Evolutionary conservation across 176 grass and related monocot genomes (phyloP).

Genomic region (Melocanna baccifera): DNA sequence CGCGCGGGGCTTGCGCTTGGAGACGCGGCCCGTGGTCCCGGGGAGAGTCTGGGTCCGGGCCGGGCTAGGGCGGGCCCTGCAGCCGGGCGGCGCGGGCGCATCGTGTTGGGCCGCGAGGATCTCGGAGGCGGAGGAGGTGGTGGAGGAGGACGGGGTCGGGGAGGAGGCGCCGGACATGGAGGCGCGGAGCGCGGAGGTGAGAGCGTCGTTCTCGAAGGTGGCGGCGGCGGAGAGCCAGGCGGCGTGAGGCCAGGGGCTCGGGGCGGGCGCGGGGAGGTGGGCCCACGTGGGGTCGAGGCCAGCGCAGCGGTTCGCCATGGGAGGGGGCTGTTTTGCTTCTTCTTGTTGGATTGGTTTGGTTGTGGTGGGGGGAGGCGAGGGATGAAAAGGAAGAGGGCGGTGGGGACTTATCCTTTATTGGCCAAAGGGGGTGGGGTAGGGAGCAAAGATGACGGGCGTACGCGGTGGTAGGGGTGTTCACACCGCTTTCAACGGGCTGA

Average conservation of each 20-base stretch:
- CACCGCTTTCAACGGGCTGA: no score
- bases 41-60: not conserved
- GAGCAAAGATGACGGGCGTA: not conserved
- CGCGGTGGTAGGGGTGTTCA: no score
- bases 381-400: not conserved
- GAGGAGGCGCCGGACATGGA: not conserved
- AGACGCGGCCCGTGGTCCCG: constrained; percentile 15
- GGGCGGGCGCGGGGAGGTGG: constrained; percentile 4
- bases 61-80: not conserved
- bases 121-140: constrained; percentile 38
- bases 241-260: not conserved
- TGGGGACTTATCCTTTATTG: constrained; percentile 13
- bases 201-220: constrained; percentile 39
- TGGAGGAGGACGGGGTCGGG: constrained; percentile 29
- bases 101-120: constrained; percentile 1
- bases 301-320: constrained; percentile 40
- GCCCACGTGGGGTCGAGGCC: constrained; percentile 39
- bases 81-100: not conserved
- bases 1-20: constrained; percentile 27
- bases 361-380: not conserved
- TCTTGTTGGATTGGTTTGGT: not conserved
- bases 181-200: constrained; percentile 35
- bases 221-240: not conserved
- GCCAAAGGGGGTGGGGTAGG: not conserved
- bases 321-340: not conserved